Conservation (phyloP, 164 flowering plant species). For the Liriodendron chinense region DNA sequence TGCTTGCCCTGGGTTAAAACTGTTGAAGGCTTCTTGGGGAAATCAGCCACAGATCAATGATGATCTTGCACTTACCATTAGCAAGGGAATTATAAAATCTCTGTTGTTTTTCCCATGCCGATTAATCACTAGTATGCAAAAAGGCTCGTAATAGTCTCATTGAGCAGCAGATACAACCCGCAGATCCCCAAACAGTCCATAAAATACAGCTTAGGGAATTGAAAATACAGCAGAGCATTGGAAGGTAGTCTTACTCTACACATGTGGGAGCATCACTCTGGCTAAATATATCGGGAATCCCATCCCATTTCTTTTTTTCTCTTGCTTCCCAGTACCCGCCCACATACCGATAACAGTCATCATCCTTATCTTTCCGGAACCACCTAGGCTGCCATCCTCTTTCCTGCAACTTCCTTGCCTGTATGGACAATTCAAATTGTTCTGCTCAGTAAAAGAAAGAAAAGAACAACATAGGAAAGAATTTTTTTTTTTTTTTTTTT, state of each 20-base stretch:
- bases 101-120: not conserved
- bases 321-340: constrained; percentile 99
- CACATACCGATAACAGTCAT: constrained; percentile 70
- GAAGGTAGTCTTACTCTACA: constrained; percentile 28
- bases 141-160: not conserved
- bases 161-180: not conserved
- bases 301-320: constrained; percentile 68
- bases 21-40: not conserved
- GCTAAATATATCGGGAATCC: constrained; percentile 72
- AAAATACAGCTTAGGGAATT: constrained; percentile 6
- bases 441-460: not conserved
- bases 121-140: not conserved
- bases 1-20: not conserved
- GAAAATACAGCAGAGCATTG: constrained; percentile 1
- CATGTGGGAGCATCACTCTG: constrained; percentile 34
- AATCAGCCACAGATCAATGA: not conserved
- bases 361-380: constrained; percentile 78
- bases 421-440: constrained; percentile 5
- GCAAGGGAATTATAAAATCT: too few relatives aligned
- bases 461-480: not conserved
- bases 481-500: too few relatives aligned
- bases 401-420: constrained; percentile 96
- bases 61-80: not conserved
- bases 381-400: constrained; percentile 98
- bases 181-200: not conserved